These are phyloP conservation scores for Edaphochlamys debaryana DNA, from an alignment of 139 green algal genomes.

Conservation along the genomic window DNA sequence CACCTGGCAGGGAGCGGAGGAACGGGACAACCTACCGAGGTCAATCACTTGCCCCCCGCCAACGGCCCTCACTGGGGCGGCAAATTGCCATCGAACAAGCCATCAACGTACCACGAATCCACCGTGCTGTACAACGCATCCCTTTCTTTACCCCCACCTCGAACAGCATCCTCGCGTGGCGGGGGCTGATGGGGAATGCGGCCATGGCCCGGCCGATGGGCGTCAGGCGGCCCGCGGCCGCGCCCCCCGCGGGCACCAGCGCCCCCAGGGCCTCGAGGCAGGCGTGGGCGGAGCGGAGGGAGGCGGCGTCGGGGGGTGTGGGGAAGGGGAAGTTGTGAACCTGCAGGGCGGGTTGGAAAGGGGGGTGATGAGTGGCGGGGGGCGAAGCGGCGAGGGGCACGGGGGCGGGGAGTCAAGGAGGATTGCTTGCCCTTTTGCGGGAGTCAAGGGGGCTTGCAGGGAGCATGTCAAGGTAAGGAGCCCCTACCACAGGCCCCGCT, in stretches of 20 bases:
- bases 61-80: too few relatives aligned
- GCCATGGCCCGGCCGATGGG: slow-evolving; percentile 86
- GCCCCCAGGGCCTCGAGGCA: slow-evolving; percentile 78
- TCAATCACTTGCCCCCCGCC: too few relatives aligned
- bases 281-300: slow-evolving; percentile 68
- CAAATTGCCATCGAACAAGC: too few relatives aligned
- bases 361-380: too few relatives aligned
- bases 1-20: slow-evolving; percentile 2
- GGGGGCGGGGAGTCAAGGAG: too few relatives aligned
- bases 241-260: slow-evolving; percentile 48
- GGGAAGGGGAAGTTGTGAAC: slow-evolving; percentile 95
- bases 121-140: too few relatives aligned
- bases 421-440: too few relatives aligned
- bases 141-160: slow-evolving; percentile 69
- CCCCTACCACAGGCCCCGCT: too few relatives aligned
- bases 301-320: slow-evolving; percentile 73
- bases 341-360: slow-evolving; percentile 29
- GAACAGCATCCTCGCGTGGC: slow-evolving; percentile 93
- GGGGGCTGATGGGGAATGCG: slow-evolving; percentile 83
- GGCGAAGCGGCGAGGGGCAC: too few relatives aligned
- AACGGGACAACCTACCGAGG: slow-evolving; percentile 35
- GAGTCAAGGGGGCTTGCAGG: too few relatives aligned
- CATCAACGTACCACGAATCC: too few relatives aligned
- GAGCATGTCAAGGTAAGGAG: too few relatives aligned
- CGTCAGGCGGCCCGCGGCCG: slow-evolving; percentile 79